phyloP scores from a whole-genome alignment of 176 grass and related monocot species.

The Oropetium thomaeum region DNA sequence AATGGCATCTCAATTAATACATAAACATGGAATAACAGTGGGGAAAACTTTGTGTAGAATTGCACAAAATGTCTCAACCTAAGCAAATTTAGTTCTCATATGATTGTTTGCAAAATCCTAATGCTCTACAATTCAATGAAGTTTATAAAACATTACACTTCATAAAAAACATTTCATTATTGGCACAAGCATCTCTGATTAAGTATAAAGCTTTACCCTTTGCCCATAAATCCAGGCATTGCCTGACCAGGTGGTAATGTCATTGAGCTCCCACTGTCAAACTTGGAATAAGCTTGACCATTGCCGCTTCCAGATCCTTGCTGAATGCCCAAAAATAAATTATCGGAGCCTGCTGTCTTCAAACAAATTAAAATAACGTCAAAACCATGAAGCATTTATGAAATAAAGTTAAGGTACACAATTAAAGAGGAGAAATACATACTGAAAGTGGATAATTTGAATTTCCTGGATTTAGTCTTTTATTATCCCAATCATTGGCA shows the following conservation, averaged over 20 bases:
- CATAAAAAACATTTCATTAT: constrained; percentile 5
- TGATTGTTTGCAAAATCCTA: not conserved
- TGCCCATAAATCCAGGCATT: constrained; percentile 64
- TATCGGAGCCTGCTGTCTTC: constrained; percentile 37
- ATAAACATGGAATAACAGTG: not conserved
- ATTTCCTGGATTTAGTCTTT: constrained; percentile 86
- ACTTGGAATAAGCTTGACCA: constrained; percentile 48
- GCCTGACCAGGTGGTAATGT: constrained; percentile 44
- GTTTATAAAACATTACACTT: constrained; percentile 1
- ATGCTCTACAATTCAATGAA: not conserved
- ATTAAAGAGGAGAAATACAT: constrained; percentile 26
- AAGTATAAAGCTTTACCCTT: constrained; percentile 62
- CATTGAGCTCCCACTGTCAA: constrained; percentile 52
- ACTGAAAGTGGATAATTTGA: constrained; percentile 53
- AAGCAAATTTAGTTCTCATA: not conserved
- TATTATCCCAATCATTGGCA: constrained; percentile 76
- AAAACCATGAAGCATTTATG: constrained; percentile 18
- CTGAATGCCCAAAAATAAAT: constrained; percentile 48
- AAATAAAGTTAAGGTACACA: not conserved
- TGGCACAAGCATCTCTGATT: constrained; percentile 13
- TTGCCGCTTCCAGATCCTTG: constrained; percentile 52
- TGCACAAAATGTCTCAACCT: not conserved
- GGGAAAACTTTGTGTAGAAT: not conserved
- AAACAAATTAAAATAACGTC: constrained; percentile 30
- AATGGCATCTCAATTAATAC: not conserved